Conservation (phyloP, 805 yeast genomes). For the Kurtzmaniella cleridarum region DNA sequence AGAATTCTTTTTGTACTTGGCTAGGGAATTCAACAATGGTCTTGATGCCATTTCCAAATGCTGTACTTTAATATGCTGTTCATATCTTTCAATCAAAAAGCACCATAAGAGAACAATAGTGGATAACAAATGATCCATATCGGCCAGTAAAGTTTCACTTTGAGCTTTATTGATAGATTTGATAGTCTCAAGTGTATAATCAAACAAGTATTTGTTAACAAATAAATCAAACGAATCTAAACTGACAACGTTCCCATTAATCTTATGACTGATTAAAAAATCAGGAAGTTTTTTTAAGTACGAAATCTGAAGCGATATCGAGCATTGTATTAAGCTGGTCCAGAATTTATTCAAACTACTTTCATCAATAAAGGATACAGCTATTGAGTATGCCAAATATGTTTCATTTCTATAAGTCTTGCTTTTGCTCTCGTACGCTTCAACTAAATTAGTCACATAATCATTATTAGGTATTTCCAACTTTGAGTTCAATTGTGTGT, state of each 20-base stretch:
- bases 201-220: not conserved
- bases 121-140: too few species aligned
- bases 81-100: too few species aligned
- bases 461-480: conserved; percentile 18
- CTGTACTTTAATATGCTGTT: too few species aligned
- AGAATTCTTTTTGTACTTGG: too few species aligned
- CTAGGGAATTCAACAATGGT: too few species aligned
- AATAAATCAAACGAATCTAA: conserved; percentile 11
- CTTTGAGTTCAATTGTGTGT: conserved; percentile 20
- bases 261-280: not conserved
- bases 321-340: conserved; percentile 10
- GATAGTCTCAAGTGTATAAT: too few species aligned
- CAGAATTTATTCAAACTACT: conserved; percentile 19
- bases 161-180: too few species aligned
- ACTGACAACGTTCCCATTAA: conserved; percentile 3
- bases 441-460: conserved; percentile 20
- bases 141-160: too few species aligned
- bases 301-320: not conserved
- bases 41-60: too few species aligned
- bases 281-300: conserved; percentile 2
- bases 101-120: too few species aligned
- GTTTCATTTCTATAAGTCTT: conserved; percentile 9
- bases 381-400: conserved; percentile 11
- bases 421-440: conserved; percentile 8
- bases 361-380: conserved; percentile 12